phyloP scores from a whole-genome alignment of 2,329 filamentous ascomycete genomes.

The Apiospora saccharicola region DNA sequence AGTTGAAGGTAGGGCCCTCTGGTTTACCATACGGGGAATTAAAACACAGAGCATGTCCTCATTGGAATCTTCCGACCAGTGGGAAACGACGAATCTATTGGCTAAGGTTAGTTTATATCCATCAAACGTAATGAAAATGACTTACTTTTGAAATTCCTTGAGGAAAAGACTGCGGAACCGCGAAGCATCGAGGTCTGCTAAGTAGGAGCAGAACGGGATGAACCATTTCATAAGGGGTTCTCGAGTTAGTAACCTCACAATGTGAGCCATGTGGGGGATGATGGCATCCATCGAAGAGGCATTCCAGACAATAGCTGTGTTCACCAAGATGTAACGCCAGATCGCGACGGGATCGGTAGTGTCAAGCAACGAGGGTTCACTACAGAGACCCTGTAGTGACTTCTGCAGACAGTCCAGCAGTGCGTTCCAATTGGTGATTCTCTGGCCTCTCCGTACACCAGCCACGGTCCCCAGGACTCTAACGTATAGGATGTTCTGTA shows the following conservation, averaged over 20 bases:
- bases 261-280: constrained; percentile 71
- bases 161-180: constrained; percentile 83
- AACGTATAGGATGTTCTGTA: constrained; percentile 57
- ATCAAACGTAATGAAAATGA: background rate
- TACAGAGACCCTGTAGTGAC: constrained; percentile 58
- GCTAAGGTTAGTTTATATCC: constrained; percentile 32
- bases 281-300: constrained; percentile 81
- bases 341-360: constrained; percentile 46
- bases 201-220: constrained; percentile 83
- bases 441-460: constrained; percentile 82
- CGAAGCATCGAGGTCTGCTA: constrained; percentile 75
- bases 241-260: constrained; percentile 70
- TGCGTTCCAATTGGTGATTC: constrained; percentile 75
- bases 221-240: constrained; percentile 76
- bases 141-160: constrained; percentile 80
- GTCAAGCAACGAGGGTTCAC: constrained; percentile 47
- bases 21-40: constrained; percentile 69
- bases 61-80: constrained; percentile 73
- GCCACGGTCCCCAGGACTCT: constrained; percentile 72
- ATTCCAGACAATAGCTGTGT: constrained; percentile 72
- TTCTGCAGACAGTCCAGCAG: constrained; percentile 65
- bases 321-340: constrained; percentile 67
- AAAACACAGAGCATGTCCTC: constrained; percentile 75
- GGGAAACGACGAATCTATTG: constrained; percentile 73
- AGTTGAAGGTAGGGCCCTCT: constrained; percentile 60